Evolutionary conservation across 2,329 filamentous ascomycete genomes (phyloP).

Genomic region (Cordyceps fumosorosea): DNA sequence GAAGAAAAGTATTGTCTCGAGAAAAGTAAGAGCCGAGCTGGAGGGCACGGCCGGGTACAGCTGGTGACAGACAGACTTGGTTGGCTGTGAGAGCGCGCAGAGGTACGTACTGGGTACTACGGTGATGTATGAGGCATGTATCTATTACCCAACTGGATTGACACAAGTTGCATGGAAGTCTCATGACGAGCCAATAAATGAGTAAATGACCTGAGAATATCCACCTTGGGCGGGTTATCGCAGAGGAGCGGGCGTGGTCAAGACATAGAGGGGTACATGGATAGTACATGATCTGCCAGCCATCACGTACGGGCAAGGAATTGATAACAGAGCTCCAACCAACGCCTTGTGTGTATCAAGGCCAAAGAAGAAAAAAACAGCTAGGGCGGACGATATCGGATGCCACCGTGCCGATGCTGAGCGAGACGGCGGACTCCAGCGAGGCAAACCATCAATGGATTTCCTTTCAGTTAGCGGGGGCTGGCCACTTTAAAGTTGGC

Average conservation of each 20-base stretch:
- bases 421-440: slow-evolving; percentile 13
- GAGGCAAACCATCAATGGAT: slow-evolving; percentile 14
- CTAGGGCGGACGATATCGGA: slow-evolving; percentile 17
- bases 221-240: background rate
- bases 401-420: slow-evolving; percentile 17
- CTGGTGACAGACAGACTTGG: slow-evolving; percentile 2
- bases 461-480: background rate
- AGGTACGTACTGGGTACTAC: background rate
- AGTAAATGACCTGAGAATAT: background rate
- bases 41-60: slow-evolving; percentile 2
- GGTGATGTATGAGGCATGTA: background rate
- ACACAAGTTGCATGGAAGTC: slow-evolving; percentile 4
- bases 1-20: slow-evolving; percentile 3
- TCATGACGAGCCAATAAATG: background rate
- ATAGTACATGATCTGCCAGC: background rate
- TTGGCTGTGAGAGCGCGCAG: background rate
- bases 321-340: background rate
- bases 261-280: background rate
- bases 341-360: background rate
- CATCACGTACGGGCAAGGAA: background rate
- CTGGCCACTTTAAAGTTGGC: slow-evolving; percentile 1
- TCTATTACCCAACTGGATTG: slow-evolving; percentile 13
- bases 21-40: background rate
- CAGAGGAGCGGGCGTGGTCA: background rate
- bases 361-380: background rate